Conservation (phyloP, 2,329 filamentous ascomycete genomes). For the Stemphylium beticola region DNA sequence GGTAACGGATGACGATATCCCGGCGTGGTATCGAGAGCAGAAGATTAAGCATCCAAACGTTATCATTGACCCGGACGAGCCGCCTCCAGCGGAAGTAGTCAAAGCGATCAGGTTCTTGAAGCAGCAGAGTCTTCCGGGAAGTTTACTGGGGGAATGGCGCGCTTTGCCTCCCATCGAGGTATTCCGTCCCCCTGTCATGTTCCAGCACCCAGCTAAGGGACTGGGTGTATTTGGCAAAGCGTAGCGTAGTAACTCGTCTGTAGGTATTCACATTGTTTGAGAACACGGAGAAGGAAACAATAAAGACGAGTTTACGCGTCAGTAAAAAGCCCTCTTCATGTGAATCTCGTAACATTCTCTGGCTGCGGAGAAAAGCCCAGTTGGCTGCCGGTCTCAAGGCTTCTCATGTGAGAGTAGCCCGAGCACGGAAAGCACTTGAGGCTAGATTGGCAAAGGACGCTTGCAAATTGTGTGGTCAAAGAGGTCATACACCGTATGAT, state of each 20-base stretch:
- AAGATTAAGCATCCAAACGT: conserved; percentile 11
- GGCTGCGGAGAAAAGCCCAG: neutral
- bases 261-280: neutral
- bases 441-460: neutral
- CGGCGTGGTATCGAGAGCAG: conserved; percentile 9
- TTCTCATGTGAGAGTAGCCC: too few species aligned
- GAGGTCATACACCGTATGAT: neutral
- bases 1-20: conserved; percentile 12
- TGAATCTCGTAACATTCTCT: neutral
- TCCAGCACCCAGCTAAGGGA: neutral
- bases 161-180: conserved; percentile 15
- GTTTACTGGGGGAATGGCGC: conserved; percentile 23
- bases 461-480: neutral
- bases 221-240: neutral
- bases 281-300: neutral
- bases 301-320: neutral
- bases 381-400: neutral
- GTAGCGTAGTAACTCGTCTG: conserved; percentile 1
- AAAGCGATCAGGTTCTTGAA: conserved; percentile 24
- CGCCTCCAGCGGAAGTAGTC: conserved; percentile 13
- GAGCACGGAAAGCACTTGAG: neutral
- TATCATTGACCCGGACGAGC: conserved; percentile 25
- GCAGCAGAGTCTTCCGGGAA: conserved; percentile 24
- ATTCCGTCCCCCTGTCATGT: conserved; percentile 3
- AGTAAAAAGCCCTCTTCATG: neutral